Conservation (phyloP, 2,329 filamentous ascomycete species). For the Aspergillus arachidicola region DNA sequence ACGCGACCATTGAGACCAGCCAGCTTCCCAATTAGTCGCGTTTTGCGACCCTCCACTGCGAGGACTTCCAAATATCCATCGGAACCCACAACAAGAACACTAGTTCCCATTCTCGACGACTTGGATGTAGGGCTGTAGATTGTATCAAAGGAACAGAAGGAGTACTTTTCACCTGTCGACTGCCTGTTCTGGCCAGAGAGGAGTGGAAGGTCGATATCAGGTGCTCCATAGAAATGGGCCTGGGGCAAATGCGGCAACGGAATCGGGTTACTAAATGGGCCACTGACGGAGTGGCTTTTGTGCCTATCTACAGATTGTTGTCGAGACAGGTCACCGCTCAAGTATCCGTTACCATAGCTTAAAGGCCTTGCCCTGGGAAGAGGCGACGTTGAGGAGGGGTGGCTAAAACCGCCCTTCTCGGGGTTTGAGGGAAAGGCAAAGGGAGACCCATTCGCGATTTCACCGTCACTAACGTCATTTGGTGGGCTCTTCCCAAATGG, state of each 20-base stretch:
- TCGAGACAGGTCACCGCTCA: slow-evolving; percentile 39
- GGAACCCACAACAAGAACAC: slow-evolving; percentile 76
- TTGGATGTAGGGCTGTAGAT: slow-evolving; percentile 55
- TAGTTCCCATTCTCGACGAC: slow-evolving; percentile 46
- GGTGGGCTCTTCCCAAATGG: slow-evolving; percentile 50
- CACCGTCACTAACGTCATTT: slow-evolving; percentile 38
- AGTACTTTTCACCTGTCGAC: slow-evolving; percentile 59
- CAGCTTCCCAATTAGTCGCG: slow-evolving; percentile 70
- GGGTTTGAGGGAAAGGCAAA: slow-evolving; percentile 42
- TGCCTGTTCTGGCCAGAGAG: slow-evolving; percentile 29
- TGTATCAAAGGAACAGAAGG: slow-evolving; percentile 80
- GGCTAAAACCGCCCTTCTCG: slow-evolving; percentile 43
- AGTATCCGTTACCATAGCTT: slow-evolving; percentile 45
- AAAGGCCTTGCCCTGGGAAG: slow-evolving; percentile 44
- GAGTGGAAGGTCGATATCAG: slow-evolving; percentile 67
- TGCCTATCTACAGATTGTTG: slow-evolving; percentile 42
- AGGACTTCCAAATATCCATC: slow-evolving; percentile 80
- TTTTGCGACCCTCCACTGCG: slow-evolving; percentile 69
- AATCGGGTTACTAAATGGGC: slow-evolving; percentile 37
- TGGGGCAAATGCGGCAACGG: slow-evolving; percentile 75
- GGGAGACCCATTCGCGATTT: slow-evolving; percentile 41
- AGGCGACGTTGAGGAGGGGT: slow-evolving; percentile 48
- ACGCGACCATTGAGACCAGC: slow-evolving; percentile 80
- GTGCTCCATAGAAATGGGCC: slow-evolving; percentile 74
- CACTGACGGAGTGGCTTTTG: slow-evolving; percentile 42